Conservation (phyloP, 2,329 filamentous ascomycete species). For the Grosmannia serpens region DNA sequence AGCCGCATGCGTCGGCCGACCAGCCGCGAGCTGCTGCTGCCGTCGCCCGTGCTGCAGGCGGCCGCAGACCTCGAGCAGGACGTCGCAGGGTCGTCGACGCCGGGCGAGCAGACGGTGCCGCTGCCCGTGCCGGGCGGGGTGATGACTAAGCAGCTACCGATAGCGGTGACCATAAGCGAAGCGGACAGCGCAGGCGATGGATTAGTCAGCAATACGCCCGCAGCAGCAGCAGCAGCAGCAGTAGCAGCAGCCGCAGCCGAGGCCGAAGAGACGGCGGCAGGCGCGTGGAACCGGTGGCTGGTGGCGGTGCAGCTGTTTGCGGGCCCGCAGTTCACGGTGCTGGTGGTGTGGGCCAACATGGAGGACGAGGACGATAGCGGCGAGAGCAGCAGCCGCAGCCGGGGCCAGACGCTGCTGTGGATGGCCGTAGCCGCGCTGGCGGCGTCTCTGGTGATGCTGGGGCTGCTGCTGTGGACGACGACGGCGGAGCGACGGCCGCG, state of each 20-base stretch:
- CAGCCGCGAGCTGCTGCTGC: background rate
- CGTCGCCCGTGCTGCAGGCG: background rate
- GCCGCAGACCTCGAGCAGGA: background rate
- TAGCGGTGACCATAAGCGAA: background rate
- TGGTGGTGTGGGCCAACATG: constrained; percentile 64
- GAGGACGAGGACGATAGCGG: constrained; percentile 42
- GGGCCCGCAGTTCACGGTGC: constrained; percentile 70
- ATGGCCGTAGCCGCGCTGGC: constrained; percentile 55
- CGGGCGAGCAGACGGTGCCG: background rate
- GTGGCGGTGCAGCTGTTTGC: constrained; percentile 75
- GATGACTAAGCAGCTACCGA: background rate
- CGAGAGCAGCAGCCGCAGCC: constrained; percentile 22
- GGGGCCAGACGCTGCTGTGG: constrained; percentile 38
- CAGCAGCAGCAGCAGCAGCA: background rate
- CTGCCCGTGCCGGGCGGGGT: background rate
- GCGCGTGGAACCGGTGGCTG: constrained; percentile 80
- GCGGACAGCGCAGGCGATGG: background rate
- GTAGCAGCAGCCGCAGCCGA: constrained; percentile 4
- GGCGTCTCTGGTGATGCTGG: constrained; percentile 55
- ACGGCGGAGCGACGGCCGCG: constrained; percentile 54
- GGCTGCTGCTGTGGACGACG: constrained; percentile 56
- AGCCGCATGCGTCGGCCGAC: background rate
- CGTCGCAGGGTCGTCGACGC: background rate
- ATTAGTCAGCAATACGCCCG: constrained; percentile 2
- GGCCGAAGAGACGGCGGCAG: constrained; percentile 10